phyloP scores from a whole-genome alignment of 345 rosid species.

The Psidium friedrichsthalianum region DNA sequence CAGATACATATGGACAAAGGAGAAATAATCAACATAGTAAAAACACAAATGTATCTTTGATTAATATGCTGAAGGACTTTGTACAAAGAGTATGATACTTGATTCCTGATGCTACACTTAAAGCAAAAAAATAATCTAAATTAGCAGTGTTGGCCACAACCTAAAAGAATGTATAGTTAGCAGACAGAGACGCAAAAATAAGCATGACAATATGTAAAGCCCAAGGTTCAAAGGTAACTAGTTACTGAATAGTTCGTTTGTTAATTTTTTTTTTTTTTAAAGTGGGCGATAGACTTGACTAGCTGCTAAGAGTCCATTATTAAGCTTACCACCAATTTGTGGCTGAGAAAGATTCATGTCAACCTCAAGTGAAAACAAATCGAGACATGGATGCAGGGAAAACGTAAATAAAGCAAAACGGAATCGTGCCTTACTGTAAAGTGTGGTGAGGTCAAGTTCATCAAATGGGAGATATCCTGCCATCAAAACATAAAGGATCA shows the following conservation, averaged over 20 bases:
- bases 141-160: neutral
- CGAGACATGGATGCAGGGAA: neutral
- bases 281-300: neutral
- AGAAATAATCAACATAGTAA: neutral
- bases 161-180: neutral
- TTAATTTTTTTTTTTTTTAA: neutral
- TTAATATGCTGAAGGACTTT: neutral
- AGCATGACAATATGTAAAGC: neutral
- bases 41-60: neutral
- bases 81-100: neutral
- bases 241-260: neutral
- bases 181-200: neutral
- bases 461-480: slow-evolving; percentile 99
- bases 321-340: neutral
- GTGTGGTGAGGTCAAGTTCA: slow-evolving; percentile 87
- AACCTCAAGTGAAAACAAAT: neutral
- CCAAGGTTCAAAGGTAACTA: neutral
- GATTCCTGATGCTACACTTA: neutral
- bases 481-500: slow-evolving; percentile 88
- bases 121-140: neutral
- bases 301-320: neutral
- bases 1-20: neutral
- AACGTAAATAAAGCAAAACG: slow-evolving; percentile 1
- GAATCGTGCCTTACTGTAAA: slow-evolving; percentile 81
- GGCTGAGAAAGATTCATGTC: neutral